A percentile compares a stretch with the other conserved stretches of the same genome.
Evolutionary conservation across 495 filamentous ascomycete species (phyloP).

Genomic region (Aspergillus homomorphus): DNA sequence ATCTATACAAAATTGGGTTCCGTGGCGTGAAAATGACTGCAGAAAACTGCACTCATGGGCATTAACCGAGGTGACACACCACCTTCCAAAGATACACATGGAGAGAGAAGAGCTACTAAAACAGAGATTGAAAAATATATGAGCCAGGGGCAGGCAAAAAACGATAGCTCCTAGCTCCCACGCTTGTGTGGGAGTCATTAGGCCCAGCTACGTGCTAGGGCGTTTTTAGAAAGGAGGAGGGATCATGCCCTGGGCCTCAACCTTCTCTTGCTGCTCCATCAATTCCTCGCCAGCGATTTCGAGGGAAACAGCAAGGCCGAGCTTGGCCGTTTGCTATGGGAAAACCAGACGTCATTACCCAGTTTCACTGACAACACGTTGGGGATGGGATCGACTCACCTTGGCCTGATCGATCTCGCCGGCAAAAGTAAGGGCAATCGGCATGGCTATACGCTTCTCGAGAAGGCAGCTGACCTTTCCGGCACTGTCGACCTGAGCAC

Average conservation of each 20-base stretch:
- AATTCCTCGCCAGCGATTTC: conserved; percentile 86
- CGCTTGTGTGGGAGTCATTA: conserved; percentile 11
- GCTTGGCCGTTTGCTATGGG: conserved; percentile 83
- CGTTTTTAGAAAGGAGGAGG: conserved; percentile 53
- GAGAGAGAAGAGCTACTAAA: conserved; percentile 49
- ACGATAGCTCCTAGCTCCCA: conserved; percentile 9
- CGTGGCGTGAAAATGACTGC: conserved; percentile 44
- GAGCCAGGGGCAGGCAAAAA: conserved; percentile 9
- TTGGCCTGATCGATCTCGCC: conserved; percentile 96
- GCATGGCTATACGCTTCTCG: conserved; percentile 91
- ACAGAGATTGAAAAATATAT: conserved; percentile 35
- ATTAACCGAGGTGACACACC: conserved; percentile 36
- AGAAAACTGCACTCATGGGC: conserved; percentile 32
- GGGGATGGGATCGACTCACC: conserved; percentile 52
- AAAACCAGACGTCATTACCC: conserved; percentile 17
- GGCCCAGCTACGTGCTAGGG: conserved; percentile 4
- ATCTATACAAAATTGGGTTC: conserved; percentile 49
- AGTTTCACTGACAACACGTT: conserved; percentile 7
- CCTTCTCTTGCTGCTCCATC: conserved; percentile 84
- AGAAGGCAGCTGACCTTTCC: conserved; percentile 89
- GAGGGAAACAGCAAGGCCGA: conserved; percentile 91
- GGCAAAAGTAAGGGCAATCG: conserved; percentile 87
- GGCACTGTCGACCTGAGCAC: conserved; percentile 90
- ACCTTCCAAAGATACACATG: conserved; percentile 33
- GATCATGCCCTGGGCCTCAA: conserved; percentile 44